Evolutionary conservation across 2,329 filamentous ascomycete species (phyloP), one percentile per base, ranked within the genome.

Genomic region (Monosporascus sp.): DNA sequence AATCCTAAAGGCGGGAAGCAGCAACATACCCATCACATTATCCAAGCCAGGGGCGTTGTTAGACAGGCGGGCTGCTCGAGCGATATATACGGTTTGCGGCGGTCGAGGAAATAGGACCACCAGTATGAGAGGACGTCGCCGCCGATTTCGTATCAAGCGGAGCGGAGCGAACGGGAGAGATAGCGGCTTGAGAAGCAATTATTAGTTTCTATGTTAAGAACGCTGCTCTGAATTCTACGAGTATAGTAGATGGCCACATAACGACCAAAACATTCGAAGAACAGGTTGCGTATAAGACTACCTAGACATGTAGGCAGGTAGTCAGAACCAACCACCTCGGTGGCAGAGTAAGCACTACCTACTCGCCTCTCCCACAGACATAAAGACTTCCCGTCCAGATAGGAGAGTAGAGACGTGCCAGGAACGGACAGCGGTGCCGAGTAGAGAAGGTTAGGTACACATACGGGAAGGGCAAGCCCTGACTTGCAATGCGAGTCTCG

Each of bases 21-120:
- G 38, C 38, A 41, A 66, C 64, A 51, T 67, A 66, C 64, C 62
- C 64, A 65, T 67, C 56, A 66, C 61, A 60, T 63, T 61, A 58
- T 49, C 63, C 43, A 24, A n/a, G 11, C 20, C 43, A 26, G 14
- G 17, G 43, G 43, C 22, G 43, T 26, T 46, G 4, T 43, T 53
- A 54, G 57, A 60, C 60, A 62, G 61, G 52, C 53, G 61, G 58
- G 59, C 58, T 57, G 54, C 48, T 55, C 51, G 52, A 48, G 54
- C 19, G 48, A 52, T 52, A 47, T 27, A 46, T 40, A 38, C 38
- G 36, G 50, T 34, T 59, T 49, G 49, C 52, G 43, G 56, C 54
- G 51, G 52, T 41, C 51, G 48, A 53, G 50, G 38, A 51, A 55
- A 40, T 41, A 27, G 48, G 52, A 49, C 52, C 50, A 52, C 52